phyloP scores from a whole-genome alignment of 1,284 basidiomycete genomes.

The Ustilago loliicola region DNA sequence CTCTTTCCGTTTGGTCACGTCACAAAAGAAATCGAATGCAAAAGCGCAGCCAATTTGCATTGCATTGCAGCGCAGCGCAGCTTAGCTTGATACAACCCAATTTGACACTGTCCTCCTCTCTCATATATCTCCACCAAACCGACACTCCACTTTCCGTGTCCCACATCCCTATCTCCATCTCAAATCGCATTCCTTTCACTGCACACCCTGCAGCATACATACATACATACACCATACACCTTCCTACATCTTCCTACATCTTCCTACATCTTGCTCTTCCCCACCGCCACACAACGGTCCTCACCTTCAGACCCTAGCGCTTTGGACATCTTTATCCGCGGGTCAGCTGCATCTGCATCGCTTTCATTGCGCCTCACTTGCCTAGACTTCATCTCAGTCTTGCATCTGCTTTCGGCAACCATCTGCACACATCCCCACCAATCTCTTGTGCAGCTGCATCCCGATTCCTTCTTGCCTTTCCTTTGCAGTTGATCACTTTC shows the following conservation, averaged over 20 bases:
- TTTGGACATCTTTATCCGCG: neutral
- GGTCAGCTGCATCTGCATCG: neutral
- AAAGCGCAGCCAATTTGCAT: constrained; percentile 4
- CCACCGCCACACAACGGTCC: neutral
- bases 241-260: neutral
- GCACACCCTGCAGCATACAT: constrained; percentile 24
- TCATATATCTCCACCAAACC: neutral
- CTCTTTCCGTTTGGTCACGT: neutral
- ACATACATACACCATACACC: neutral
- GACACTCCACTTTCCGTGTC: constrained; percentile 9
- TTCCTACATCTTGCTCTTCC: neutral
- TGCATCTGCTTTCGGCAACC: neutral
- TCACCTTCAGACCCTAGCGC: neutral
- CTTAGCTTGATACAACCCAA: constrained; percentile 17
- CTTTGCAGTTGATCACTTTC: constrained; percentile 28
- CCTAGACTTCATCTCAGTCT: constrained; percentile 4
- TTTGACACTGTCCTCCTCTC: neutral
- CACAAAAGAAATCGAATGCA: neutral
- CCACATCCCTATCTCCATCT: neutral
- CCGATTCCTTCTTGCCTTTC: constrained; percentile 24
- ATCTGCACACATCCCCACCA: constrained; percentile 17
- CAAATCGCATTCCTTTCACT: constrained; percentile 23
- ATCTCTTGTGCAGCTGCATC: constrained; percentile 15
- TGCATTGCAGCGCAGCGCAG: constrained; percentile 13
- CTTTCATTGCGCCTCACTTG: neutral